Evolutionary conservation across 129 eudicot species (phyloP), one percentile per base, ranked within the genome.

Genomic region (Saposhnikovia divaricata): DNA sequence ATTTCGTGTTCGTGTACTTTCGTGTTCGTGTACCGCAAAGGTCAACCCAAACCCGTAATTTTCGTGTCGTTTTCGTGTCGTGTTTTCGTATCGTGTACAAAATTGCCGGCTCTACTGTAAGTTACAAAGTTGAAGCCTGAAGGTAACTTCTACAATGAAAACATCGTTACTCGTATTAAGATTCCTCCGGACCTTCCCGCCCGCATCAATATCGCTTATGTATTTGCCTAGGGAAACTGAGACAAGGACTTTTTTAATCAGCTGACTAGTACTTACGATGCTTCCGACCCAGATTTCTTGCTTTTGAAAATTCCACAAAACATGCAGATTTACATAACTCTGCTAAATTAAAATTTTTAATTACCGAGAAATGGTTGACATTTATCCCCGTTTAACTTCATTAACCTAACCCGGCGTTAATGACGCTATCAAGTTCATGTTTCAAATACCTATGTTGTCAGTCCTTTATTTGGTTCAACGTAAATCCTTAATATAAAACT

Each of bases 291-390:
- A 77, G 77, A 76, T 80, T 80, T 80, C 69, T 80, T 55, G 76
- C 53, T 82, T 53, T 40, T 48, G 42, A 77, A 77, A 77, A 51
- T 68, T 71, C 65, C 63, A 51, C 53, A 45, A 55, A 82, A 82
- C 76, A 38, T 15, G 34, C 23, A 78, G 43, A 77, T 63, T 71
- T 46, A 28, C 34, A n/a, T 40, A 38, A 11, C 10, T 1, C 15
- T 25, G 9, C 5, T 25, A 0, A 0, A 27, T 25, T 28, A 39
- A 77, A 50, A 44, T 27, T 78, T 73, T 40, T 39, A 42, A 81
- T 81, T 85, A 78, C 80, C 85, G 46, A 85, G 82, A 77, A 57
- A 85, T 61, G 75, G 81, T 85, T 85, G 88, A 81, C 88, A 85
- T 81, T 81, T 57, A 85, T 74, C 85, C 47, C n/a, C 5, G 28